Conservation (phyloP, 179 eudicot species). For the Silene vulgaris region DNA sequence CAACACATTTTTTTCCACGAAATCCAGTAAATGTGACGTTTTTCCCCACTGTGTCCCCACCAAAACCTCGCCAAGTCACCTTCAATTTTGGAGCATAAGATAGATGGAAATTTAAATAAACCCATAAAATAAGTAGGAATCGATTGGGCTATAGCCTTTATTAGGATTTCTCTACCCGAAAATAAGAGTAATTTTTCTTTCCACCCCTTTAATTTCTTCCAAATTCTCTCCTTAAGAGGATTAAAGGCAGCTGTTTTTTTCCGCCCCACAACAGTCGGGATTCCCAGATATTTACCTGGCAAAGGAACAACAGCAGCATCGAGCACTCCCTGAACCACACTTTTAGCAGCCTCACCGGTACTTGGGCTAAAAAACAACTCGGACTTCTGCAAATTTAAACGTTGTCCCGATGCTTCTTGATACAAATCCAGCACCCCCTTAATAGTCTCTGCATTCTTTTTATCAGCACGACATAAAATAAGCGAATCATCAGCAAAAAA, state of each 20-base stretch:
- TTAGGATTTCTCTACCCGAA: too few species aligned
- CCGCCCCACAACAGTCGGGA: neutral
- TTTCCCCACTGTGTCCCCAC: too few species aligned
- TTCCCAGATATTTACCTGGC: neutral
- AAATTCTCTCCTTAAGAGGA: neutral
- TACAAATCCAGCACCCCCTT: neutral
- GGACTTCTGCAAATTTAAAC: neutral
- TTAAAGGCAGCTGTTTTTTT: neutral
- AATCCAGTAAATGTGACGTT: too few species aligned
- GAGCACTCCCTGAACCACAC: neutral
- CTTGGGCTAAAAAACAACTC: neutral
- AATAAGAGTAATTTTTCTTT: too few species aligned
- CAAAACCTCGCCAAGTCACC: too few species aligned
- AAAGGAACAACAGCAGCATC: neutral
- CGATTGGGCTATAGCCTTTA: too few species aligned
- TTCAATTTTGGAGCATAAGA: too few species aligned
- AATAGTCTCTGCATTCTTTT: neutral
- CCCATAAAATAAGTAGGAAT: too few species aligned
- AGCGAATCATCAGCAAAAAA: neutral
- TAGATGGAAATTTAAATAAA: too few species aligned
- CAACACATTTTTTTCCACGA: too few species aligned
- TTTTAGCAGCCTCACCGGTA: neutral
- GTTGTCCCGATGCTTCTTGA: neutral
- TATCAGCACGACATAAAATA: neutral
- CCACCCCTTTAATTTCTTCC: neutral